phyloP scores from a whole-genome alignment of 2,329 filamentous ascomycete species.

The Cercospora zeina region DNA sequence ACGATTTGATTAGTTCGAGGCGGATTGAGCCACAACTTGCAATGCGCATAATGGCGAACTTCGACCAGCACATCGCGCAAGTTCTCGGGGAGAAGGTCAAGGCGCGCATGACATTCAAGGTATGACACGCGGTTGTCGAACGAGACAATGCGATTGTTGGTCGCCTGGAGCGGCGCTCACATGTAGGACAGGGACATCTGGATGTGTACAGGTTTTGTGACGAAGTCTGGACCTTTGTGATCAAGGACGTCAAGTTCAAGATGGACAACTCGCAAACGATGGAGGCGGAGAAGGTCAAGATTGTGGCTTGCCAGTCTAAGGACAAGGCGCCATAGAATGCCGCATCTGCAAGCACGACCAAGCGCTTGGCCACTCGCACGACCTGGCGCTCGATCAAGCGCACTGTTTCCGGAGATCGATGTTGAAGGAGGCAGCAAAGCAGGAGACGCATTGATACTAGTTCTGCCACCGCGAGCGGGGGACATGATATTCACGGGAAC shows the following conservation, averaged over 20 bases:
- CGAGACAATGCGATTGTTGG: constrained; percentile 51
- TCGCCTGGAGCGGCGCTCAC: constrained; percentile 49
- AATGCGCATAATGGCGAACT: constrained; percentile 96
- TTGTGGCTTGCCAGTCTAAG: constrained; percentile 87
- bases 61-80: constrained; percentile 90
- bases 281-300: constrained; percentile 90
- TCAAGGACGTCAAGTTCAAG: constrained; percentile 99
- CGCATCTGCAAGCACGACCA: too few relatives aligned
- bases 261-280: constrained; percentile 74
- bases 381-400: too few relatives aligned
- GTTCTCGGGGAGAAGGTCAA: constrained; percentile 91
- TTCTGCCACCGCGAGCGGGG: not conserved
- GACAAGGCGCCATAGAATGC: constrained; percentile 63
- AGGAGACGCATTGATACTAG: too few relatives aligned
- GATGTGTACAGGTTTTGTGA: constrained; percentile 99
- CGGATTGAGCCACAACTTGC: constrained; percentile 97
- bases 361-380: too few relatives aligned
- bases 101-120: constrained; percentile 87
- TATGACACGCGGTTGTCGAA: not conserved
- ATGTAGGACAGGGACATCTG: constrained; percentile 64
- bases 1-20: constrained; percentile 90
- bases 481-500: not conserved
- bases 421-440: too few relatives aligned
- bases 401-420: too few relatives aligned
- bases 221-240: constrained; percentile 98